Evolutionary conservation across 2,329 filamentous ascomycete species (phyloP).

Genomic region (Pseudogymnoascus sp.): DNA sequence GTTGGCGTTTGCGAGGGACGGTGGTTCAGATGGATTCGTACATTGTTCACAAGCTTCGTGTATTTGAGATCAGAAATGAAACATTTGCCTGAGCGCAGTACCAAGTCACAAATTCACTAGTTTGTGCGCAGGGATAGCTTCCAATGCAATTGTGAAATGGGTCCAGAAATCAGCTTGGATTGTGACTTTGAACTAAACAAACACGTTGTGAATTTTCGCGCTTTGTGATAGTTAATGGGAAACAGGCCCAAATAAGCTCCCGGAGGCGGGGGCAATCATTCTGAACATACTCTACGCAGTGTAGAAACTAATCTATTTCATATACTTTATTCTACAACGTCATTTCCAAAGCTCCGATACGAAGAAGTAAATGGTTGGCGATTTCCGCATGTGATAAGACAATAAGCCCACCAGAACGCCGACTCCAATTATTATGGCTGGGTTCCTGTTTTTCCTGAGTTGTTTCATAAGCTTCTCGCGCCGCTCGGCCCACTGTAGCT

Average conservation of each 20-base stretch:
- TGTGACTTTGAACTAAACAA: not conserved
- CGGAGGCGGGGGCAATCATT: not conserved
- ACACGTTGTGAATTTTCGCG: not conserved
- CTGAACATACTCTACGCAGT: not conserved
- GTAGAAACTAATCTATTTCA: not conserved
- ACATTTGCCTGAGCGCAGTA: conserved; percentile 9
- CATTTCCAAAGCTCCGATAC: not conserved
- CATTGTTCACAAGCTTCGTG: conserved; percentile 9
- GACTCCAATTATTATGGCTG: conserved; percentile 52
- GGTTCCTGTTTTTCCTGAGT: conserved; percentile 57
- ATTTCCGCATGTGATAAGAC: conserved; percentile 58
- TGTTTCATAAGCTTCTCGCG: conserved; percentile 41
- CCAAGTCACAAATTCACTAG: not conserved
- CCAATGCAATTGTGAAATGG: conserved; percentile 3
- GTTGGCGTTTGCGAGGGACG: conserved; percentile 10
- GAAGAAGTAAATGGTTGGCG: conserved; percentile 24
- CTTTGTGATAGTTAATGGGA: not conserved
- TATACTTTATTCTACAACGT: not conserved
- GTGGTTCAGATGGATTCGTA: conserved; percentile 7
- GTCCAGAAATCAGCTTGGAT: not conserved
- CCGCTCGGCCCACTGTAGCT: conserved; percentile 60
- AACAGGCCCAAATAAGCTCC: not conserved
- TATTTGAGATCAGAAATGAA: conserved; percentile 10
- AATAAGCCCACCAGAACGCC: conserved; percentile 60
- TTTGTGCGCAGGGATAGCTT: conserved; percentile 1